These are phyloP conservation scores for Cytospora chrysosperma DNA, from an alignment of 2,329 filamentous ascomycete species.

Conservation along the genomic window DNA sequence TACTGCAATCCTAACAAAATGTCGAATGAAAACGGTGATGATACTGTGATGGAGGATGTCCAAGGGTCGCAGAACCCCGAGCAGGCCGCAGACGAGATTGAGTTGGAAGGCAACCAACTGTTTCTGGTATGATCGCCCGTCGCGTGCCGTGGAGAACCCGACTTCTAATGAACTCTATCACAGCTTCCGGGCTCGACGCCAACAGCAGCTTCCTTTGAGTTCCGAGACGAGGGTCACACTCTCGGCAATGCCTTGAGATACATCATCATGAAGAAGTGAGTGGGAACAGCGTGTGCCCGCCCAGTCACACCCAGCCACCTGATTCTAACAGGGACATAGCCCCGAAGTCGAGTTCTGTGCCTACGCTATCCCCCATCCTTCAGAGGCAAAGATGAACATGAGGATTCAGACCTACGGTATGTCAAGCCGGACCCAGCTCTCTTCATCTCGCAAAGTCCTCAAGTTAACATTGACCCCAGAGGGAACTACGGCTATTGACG, in stretches of 20 bases:
- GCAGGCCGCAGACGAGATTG: constrained; percentile 32
- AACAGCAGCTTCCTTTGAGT: constrained; percentile 91
- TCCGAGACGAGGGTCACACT: constrained; percentile 91
- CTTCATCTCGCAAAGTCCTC: not conserved
- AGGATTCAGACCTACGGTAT: constrained; percentile 95
- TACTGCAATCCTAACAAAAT: constrained; percentile 4
- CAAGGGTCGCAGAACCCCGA: constrained; percentile 39
- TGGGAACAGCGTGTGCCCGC: constrained; percentile 11
- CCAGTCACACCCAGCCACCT: not conserved
- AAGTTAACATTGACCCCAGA: constrained; percentile 49
- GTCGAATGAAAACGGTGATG: constrained; percentile 27
- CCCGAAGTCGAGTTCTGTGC: constrained; percentile 97
- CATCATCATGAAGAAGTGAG: constrained; percentile 98
- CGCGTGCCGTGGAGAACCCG: constrained; percentile 14
- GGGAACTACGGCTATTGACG: constrained; percentile 76
- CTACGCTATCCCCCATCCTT: constrained; percentile 96
- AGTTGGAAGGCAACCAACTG: constrained; percentile 33
- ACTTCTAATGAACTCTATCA: constrained; percentile 9
- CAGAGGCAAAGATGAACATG: constrained; percentile 94
- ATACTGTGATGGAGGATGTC: constrained; percentile 45
- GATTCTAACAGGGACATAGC: constrained; percentile 48
- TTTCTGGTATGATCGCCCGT: constrained; percentile 18
- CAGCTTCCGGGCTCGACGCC: constrained; percentile 83
- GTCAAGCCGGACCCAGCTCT: constrained; percentile 32
- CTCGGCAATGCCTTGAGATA: constrained; percentile 91